These are phyloP conservation scores for Exsudoporus floridanus DNA, from an alignment of 1,284 basidiomycete species.

Conservation along the genomic window DNA sequence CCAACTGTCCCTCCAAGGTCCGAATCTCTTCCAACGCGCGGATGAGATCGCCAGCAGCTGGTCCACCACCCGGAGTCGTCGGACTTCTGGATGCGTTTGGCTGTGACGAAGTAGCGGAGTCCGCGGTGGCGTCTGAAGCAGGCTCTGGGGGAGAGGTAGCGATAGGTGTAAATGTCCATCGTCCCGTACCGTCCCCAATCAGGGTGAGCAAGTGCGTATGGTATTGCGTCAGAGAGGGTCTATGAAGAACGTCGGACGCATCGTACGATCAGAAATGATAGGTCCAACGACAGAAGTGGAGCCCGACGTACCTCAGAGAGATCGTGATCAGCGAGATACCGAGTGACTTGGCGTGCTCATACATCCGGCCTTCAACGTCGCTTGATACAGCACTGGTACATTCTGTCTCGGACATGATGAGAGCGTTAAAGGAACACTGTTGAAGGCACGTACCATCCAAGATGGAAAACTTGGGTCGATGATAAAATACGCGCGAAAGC, in stretches of 20 bases:
- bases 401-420: constrained; percentile 47
- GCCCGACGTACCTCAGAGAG: constrained; percentile 60
- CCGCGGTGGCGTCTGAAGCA: not conserved
- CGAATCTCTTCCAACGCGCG: constrained; percentile 55
- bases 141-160: not conserved
- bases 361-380: constrained; percentile 96
- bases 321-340: constrained; percentile 94
- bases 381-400: constrained; percentile 96
- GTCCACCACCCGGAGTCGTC: constrained; percentile 63
- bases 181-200: constrained; percentile 59
- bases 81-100: constrained; percentile 39
- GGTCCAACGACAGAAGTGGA: not conserved
- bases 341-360: constrained; percentile 88
- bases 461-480: constrained; percentile 74
- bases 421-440: not conserved
- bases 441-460: constrained; percentile 60
- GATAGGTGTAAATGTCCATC: constrained; percentile 62
- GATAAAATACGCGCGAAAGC: constrained; percentile 84
- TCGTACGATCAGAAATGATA: not conserved
- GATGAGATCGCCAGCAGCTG: constrained; percentile 29
- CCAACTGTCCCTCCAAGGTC: constrained; percentile 62
- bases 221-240: constrained; percentile 79
- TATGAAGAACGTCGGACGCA: constrained; percentile 25
- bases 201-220: constrained; percentile 81
- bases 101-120: constrained; percentile 34